These are phyloP conservation scores for Lactifluus subvellereus DNA, from an alignment of 768 basidiomycete species.

Conservation along the genomic window DNA sequence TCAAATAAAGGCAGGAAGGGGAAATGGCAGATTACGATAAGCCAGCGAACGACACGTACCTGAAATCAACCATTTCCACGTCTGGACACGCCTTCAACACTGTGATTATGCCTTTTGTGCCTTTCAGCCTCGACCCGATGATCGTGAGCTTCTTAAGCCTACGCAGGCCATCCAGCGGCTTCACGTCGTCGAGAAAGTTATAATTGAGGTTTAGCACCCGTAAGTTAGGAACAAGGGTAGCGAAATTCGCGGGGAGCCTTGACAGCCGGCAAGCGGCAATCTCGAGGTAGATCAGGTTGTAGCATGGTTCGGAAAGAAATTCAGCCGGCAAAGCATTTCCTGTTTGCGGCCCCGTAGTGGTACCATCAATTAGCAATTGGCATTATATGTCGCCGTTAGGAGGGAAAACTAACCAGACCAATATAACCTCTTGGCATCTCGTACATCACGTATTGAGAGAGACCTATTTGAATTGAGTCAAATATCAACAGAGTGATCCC, in stretches of 20 bases:
- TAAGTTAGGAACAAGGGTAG: constrained; percentile 69
- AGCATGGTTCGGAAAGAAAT: constrained; percentile 71
- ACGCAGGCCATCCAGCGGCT: constrained; percentile 60
- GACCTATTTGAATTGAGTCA: constrained; percentile 33
- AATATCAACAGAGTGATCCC: constrained; percentile 22
- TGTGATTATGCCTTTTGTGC: constrained; percentile 66
- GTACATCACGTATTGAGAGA: constrained; percentile 58
- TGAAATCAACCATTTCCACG: constrained; percentile 86
- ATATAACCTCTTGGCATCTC: constrained; percentile 91
- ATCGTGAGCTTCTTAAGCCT: constrained; percentile 79
- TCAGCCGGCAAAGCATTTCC: constrained; percentile 61
- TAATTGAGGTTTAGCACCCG: constrained; percentile 94
- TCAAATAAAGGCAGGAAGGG: constrained; percentile 7
- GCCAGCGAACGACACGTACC: constrained; percentile 44
- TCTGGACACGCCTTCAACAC: constrained; percentile 66
- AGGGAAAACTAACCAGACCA: constrained; percentile 60
- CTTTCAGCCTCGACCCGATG: constrained; percentile 76
- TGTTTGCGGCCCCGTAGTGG: constrained; percentile 33
- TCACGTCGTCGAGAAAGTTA: constrained; percentile 82
- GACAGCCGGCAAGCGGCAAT: constrained; percentile 81
- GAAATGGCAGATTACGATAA: constrained; percentile 19
- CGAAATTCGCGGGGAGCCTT: constrained; percentile 62
- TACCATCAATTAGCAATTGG: constrained; percentile 23
- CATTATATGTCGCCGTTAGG: constrained; percentile 20
- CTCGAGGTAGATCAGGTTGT: constrained; percentile 90